A percentile compares a stretch with the other conserved stretches of the same genome.
Evolutionary conservation across 768 basidiomycete species (phyloP).

Genomic region (Xerocomellus amylosporus): DNA sequence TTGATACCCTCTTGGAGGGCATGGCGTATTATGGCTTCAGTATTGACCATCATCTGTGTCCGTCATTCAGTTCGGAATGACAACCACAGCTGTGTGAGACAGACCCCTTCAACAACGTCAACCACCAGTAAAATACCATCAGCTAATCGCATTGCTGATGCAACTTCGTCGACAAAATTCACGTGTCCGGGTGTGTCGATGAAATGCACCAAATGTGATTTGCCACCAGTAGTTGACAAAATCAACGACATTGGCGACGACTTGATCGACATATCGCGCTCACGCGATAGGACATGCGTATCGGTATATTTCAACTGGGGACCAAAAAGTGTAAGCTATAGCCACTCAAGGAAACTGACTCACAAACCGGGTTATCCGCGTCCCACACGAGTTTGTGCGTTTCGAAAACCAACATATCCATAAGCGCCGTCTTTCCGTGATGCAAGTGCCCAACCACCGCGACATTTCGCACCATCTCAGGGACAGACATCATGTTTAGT

Average conservation of each 20-base stretch:
- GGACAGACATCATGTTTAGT: slow-evolving; percentile 86
- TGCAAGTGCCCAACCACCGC: slow-evolving; percentile 96
- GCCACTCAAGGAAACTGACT: slow-evolving; percentile 9
- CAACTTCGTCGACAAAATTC: slow-evolving; percentile 98
- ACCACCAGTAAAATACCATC: slow-evolving; percentile 94
- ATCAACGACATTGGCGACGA: slow-evolving; percentile 96
- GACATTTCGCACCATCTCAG: slow-evolving; percentile 94
- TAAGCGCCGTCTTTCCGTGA: slow-evolving; percentile 93
- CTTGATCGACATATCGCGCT: slow-evolving; percentile 92
- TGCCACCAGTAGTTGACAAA: slow-evolving; percentile 78
- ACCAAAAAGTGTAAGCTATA: slow-evolving; percentile 19
- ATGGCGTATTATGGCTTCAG: slow-evolving; percentile 85
- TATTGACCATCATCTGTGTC: slow-evolving; percentile 83
- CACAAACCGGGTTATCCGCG: slow-evolving; percentile 78
- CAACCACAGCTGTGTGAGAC: slow-evolving; percentile 26
- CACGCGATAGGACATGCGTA: slow-evolving; percentile 84
- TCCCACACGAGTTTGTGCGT: slow-evolving; percentile 96
- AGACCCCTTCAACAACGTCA: slow-evolving; percentile 96
- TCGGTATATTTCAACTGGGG: slow-evolving; percentile 90
- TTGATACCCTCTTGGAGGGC: slow-evolving; percentile 86
- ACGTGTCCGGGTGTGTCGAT: slow-evolving; percentile 98
- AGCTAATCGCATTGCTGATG: slow-evolving; percentile 76
- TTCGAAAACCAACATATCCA: slow-evolving; percentile 97
- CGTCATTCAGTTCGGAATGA: slow-evolving; percentile 11
- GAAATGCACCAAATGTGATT: slow-evolving; percentile 90